These are phyloP conservation scores for Neolentinus lepideus DNA, from an alignment of 1,284 basidiomycete genomes.

Conservation along the genomic window DNA sequence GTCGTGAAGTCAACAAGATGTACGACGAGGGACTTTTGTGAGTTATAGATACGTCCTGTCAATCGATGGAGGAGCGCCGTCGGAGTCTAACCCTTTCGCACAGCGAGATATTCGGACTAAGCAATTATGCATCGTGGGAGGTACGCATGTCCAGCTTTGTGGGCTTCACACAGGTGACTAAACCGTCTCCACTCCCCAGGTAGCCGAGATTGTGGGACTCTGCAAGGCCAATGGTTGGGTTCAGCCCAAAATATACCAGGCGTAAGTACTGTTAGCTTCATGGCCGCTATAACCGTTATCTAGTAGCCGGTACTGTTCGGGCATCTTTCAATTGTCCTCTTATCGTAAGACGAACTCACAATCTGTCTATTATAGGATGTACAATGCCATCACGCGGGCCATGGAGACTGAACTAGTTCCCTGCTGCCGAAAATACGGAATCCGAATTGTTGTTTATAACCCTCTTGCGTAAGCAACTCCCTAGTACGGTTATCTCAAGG, in stretches of 20 bases:
- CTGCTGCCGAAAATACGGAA: slow-evolving; percentile 45
- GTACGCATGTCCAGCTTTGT: slow-evolving; percentile 11
- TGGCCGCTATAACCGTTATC: not conserved
- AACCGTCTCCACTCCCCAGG: slow-evolving; percentile 19
- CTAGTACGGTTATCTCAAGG: not conserved
- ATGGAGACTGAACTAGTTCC: slow-evolving; percentile 51
- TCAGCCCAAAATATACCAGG: slow-evolving; percentile 46
- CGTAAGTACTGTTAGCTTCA: slow-evolving; percentile 14
- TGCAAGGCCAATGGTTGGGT: slow-evolving; percentile 44
- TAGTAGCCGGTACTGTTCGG: slow-evolving; percentile 6
- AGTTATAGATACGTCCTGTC: slow-evolving; percentile 12
- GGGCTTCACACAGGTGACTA: no score
- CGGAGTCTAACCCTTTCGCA: not conserved
- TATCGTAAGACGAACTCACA: not conserved
- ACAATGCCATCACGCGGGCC: slow-evolving; percentile 44
- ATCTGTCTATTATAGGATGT: slow-evolving; percentile 27
- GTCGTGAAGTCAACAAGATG: slow-evolving; percentile 33
- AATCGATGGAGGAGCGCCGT: not conserved
- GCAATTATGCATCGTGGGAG: slow-evolving; percentile 39
- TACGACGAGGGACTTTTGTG: slow-evolving; percentile 38
- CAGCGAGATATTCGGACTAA: slow-evolving; percentile 41
- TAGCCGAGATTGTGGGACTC: slow-evolving; percentile 47
- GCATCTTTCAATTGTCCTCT: slow-evolving; percentile 21
- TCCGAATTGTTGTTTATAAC: slow-evolving; percentile 46
- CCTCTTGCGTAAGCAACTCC: slow-evolving; percentile 33